phyloP scores from a whole-genome alignment of 176 grass and related monocot genomes.

The Phragmites australis region DNA sequence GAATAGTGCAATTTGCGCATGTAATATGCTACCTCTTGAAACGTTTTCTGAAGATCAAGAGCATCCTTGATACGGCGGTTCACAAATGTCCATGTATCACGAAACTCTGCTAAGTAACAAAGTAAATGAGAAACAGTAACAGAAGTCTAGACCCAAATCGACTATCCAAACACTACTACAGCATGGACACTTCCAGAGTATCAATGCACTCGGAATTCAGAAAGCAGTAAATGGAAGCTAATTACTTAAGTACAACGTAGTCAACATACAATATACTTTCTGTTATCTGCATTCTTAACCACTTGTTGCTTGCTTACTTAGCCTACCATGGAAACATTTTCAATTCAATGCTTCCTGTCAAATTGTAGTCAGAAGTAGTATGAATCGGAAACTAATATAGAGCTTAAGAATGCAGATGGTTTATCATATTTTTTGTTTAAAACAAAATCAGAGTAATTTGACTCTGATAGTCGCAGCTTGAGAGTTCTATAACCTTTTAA shows the following conservation, averaged over 20 bases:
- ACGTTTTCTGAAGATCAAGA: constrained; percentile 80
- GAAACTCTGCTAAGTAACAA: constrained; percentile 62
- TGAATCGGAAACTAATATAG: not conserved
- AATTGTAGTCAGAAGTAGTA: not conserved
- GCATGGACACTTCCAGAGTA: not conserved
- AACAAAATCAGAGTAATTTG: too few relatives aligned
- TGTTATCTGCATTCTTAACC: too few relatives aligned
- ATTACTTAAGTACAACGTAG: not conserved
- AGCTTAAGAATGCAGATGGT: not conserved
- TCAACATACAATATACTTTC: too few relatives aligned
- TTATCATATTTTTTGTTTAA: too few relatives aligned
- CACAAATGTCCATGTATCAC: constrained; percentile 86
- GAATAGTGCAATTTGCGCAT: not conserved
- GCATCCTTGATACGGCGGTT: constrained; percentile 68
- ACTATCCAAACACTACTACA: not conserved
- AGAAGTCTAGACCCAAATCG: not conserved
- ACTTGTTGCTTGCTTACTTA: too few relatives aligned
- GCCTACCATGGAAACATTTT: not conserved
- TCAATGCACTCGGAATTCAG: not conserved
- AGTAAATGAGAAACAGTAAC: not conserved
- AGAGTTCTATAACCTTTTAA: too few relatives aligned
- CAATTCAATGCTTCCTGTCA: not conserved
- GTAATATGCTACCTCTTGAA: constrained; percentile 69
- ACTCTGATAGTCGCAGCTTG: too few relatives aligned
- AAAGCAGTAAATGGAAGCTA: not conserved